A percentile compares a stretch with the other conserved stretches of the same genome.
Conservation (phyloP, 305 asterid species). For the Fraxinus albicans region DNA sequence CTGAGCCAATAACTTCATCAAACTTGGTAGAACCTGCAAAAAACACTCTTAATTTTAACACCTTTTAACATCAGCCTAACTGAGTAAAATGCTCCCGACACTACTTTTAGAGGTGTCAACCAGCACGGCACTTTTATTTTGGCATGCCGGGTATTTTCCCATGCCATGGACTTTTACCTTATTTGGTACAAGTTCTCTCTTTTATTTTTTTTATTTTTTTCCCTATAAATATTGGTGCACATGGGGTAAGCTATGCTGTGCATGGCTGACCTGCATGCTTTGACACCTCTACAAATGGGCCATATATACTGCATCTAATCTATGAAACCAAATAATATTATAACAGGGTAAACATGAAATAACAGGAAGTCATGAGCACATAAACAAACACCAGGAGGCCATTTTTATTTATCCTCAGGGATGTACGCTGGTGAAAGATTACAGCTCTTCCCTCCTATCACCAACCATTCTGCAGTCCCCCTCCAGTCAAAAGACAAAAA, state of each 20-base stretch:
- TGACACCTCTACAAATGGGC: neutral
- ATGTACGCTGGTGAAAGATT: neutral
- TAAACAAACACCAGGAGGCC: neutral
- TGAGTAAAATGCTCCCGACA: neutral
- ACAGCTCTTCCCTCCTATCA: neutral
- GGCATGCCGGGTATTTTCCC: neutral
- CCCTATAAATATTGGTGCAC: neutral
- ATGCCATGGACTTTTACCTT: neutral
- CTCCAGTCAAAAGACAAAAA: neutral
- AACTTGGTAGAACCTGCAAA: constrained; percentile 72
- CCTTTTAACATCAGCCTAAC: constrained; percentile 1
- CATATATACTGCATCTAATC: neutral
- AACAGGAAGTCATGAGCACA: neutral
- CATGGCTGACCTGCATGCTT: neutral
- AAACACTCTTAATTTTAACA: constrained; percentile 8
- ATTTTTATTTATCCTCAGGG: neutral
- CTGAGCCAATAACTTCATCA: constrained; percentile 81
- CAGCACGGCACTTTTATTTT: neutral
- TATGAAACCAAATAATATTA: neutral
- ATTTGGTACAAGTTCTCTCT: neutral
- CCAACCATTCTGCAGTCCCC: neutral
- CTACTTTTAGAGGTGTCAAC: neutral
- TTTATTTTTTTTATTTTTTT: neutral
- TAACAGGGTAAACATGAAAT: neutral
- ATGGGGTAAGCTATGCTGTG: neutral